Evolutionary conservation across 2,329 filamentous ascomycete genomes (phyloP).

Genomic region (Stromatinia cepivora): DNA sequence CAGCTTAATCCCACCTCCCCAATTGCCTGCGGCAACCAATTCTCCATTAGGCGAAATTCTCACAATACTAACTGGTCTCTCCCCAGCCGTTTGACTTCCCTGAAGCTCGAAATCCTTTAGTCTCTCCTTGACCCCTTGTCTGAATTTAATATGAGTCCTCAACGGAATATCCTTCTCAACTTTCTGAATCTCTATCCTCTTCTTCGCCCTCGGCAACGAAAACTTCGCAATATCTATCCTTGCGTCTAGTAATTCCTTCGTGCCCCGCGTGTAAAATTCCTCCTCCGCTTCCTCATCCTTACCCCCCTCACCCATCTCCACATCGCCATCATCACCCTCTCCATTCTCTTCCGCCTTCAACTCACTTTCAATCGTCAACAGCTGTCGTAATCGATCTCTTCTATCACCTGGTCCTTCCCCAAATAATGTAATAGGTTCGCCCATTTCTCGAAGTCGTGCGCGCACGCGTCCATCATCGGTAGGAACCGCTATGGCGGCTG

Average conservation of each 20-base stretch:
- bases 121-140: slow-evolving; percentile 83
- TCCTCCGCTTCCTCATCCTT: slow-evolving; percentile 75
- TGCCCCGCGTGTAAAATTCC: slow-evolving; percentile 91
- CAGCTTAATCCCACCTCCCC: slow-evolving; percentile 85
- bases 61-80: slow-evolving; percentile 87
- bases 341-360: slow-evolving; percentile 52
- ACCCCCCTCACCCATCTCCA: slow-evolving; percentile 54
- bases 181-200: slow-evolving; percentile 74
- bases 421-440: slow-evolving; percentile 93
- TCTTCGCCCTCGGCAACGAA: slow-evolving; percentile 79
- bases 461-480: slow-evolving; percentile 91
- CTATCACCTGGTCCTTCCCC: slow-evolving; percentile 85
- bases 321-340: slow-evolving; percentile 65
- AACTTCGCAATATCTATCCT: slow-evolving; percentile 78
- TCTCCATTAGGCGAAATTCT: slow-evolving; percentile 85
- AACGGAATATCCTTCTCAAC: slow-evolving; percentile 80
- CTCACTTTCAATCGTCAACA: slow-evolving; percentile 74
- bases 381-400: slow-evolving; percentile 79
- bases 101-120: slow-evolving; percentile 84
- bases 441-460: slow-evolving; percentile 75
- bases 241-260: slow-evolving; percentile 70
- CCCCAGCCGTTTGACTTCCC: slow-evolving; percentile 88
- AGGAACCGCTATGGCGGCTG: slow-evolving; percentile 85
- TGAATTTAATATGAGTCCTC: slow-evolving; percentile 87
- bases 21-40: slow-evolving; percentile 85